Conservation (phyloP, 768 basidiomycete species). For the Leccinum subgranulosum region DNA sequence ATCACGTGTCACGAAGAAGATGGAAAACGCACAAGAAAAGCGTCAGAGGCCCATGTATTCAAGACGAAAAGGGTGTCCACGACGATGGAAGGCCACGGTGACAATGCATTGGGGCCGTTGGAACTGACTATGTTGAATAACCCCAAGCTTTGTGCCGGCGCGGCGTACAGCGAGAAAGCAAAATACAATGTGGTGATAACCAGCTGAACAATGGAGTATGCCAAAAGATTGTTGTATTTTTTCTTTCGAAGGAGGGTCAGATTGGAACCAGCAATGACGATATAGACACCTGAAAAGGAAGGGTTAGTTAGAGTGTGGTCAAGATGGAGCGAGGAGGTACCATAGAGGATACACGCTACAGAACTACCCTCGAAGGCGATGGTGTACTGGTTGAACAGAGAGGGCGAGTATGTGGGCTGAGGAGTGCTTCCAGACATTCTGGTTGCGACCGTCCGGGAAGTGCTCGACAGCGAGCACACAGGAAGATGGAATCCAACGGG, state of each 20-base stretch:
- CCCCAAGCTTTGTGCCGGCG: constrained; percentile 9
- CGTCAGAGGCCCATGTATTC: constrained; percentile 24
- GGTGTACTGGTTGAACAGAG: constrained; percentile 16
- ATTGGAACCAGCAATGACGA: constrained; percentile 11
- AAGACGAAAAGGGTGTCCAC: constrained; percentile 10
- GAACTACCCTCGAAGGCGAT: constrained; percentile 22
- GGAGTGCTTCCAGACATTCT: constrained; percentile 15
- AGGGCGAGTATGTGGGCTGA: constrained; percentile 7
- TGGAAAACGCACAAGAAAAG: constrained; percentile 18
- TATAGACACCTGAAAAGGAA: constrained; percentile 10
- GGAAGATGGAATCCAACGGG: neutral
- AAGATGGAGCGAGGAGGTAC: neutral
- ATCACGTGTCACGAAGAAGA: neutral
- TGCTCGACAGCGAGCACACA: neutral
- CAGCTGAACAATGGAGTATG: constrained; percentile 14
- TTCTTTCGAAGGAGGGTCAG: constrained; percentile 13
- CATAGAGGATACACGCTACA: constrained; percentile 19
- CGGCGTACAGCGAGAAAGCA: constrained; percentile 16
- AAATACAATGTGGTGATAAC: constrained; percentile 18
- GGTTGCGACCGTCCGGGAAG: neutral
- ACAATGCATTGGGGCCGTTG: constrained; percentile 8
- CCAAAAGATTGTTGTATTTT: constrained; percentile 14
- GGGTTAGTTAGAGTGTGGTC: neutral
- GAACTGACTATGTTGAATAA: constrained; percentile 10
- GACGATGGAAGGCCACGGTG: constrained; percentile 16